Base-by-base conservation (phyloP, 2,329 filamentous ascomycete genomes). In the Penicillium sp. region DNA sequence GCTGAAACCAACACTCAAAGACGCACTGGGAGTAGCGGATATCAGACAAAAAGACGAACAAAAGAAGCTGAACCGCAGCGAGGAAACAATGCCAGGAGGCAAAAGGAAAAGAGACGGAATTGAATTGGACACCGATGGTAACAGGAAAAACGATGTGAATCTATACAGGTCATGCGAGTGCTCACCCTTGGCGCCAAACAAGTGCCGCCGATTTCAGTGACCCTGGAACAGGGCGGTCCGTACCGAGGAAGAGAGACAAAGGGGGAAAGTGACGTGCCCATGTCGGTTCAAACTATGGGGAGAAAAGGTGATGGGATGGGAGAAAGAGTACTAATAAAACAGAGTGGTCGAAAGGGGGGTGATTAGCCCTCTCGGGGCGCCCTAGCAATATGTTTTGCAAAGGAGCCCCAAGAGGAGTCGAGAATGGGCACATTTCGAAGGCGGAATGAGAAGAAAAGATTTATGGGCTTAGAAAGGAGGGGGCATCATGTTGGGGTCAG, bases 341-440 rank as follows among this genome's bases (percentile, higher is more conserved):
- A 71, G 56, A 57, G 50, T 51, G 46, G 53, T 53, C 63, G 66
- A 64, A 56, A n/a, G 51, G 51, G 11, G 51, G 11, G 56, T 61
- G 53, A 61, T 64, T 55, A 60, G 57, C 58, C 59, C 52, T 46
- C 50, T 18, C 18, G 18, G 51, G 47, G 50, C 46, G 49, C 41
- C 48, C 36, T 32, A 28, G 4, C 8, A 12, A 32, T n/a, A 36
- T 36, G 32, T 7, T 35, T 11, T 43, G 32, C 24, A 28, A 40
- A 47, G 48, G 39, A 27, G 38, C 38, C 43, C 37, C 25, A 43
- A 42, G 46, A 47, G 34, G 43, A 38, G 53, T 68, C 76, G 64
- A 76, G 76, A 76, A 51, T 76, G 74, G 51, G 71, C 68, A 52
- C 74, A 72, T 69, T 54, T 68, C 67, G 51, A 68, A 63, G 45